phyloP scores from a whole-genome alignment of 176 grass and related monocot genomes.

The Eleusine coracana region DNA sequence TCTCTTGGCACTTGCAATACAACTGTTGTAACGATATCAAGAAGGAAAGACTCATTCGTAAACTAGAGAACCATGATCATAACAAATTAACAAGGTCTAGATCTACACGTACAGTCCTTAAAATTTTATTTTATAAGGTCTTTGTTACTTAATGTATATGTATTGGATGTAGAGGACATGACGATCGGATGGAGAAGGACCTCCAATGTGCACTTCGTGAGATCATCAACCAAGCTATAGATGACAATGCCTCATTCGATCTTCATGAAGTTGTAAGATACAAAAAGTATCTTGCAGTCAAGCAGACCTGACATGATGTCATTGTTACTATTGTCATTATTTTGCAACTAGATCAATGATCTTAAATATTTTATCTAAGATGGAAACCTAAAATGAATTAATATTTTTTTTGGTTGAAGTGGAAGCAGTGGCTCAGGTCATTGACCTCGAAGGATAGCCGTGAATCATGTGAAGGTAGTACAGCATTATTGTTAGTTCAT shows the following conservation, averaged over 20 bases:
- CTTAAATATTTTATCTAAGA: neutral
- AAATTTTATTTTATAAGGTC: no score
- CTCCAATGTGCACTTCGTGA: neutral
- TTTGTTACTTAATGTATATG: no score
- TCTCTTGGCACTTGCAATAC: conserved; percentile 5
- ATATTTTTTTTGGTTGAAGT: conserved; percentile 30
- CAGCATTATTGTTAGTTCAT: conserved; percentile 37
- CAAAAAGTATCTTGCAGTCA: neutral
- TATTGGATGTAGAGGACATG: neutral
- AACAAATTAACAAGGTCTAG: neutral
- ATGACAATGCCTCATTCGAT: neutral
- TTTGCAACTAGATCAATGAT: neutral
- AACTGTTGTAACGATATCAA: neutral
- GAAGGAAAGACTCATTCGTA: neutral
- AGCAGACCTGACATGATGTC: neutral
- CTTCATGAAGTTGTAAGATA: conserved; percentile 29
- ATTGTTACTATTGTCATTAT: neutral
- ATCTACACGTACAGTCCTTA: neutral
- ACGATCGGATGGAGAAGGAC: neutral
- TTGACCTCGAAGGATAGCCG: neutral
- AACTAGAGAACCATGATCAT: conserved; percentile 1
- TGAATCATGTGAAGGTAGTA: neutral
- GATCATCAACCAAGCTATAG: neutral
- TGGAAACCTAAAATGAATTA: no score
- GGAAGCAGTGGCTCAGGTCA: conserved; percentile 56